A percentile compares a stretch with the other conserved stretches of the same genome.
These are phyloP conservation scores for Eimeria necatrix DNA, from an alignment of 169 alveolate species.

Conservation along the genomic window DNA sequence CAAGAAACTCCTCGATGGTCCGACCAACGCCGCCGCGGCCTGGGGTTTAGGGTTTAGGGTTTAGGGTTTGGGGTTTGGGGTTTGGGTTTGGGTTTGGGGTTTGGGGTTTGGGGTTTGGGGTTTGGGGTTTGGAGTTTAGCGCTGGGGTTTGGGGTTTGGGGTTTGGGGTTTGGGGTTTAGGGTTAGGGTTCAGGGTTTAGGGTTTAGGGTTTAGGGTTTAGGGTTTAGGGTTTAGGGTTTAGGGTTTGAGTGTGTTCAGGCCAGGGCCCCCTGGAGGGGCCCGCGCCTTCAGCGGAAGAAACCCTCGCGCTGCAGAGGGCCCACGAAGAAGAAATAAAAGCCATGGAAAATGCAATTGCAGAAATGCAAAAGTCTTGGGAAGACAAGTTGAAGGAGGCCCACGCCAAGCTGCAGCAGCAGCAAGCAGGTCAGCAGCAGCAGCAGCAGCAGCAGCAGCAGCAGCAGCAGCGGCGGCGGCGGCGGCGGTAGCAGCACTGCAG, in stretches of 20 bases:
- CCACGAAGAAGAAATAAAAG: conserved; percentile 81
- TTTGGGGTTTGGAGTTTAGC: no score
- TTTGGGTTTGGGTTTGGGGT: not conserved
- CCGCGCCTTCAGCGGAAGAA: conserved; percentile 11
- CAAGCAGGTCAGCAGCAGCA: not conserved
- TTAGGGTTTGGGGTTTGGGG: not conserved
- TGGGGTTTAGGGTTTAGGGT: not conserved
- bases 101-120: not conserved
- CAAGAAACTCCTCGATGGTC: conserved; percentile 83
- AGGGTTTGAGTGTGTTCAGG: not conserved
- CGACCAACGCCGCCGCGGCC: not conserved
- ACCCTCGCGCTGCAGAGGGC: conserved; percentile 68
- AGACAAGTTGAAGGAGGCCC: conserved; percentile 60
- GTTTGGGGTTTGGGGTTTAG: not conserved
- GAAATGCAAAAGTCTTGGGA: conserved; percentile 72
- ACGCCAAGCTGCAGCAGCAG: not conserved
- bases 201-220: not conserved
- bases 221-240: not conserved
- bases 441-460: not conserved
- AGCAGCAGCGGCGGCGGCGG: no score
- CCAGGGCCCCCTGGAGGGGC: not conserved
- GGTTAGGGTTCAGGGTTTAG: not conserved
- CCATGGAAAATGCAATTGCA: conserved; percentile 79
- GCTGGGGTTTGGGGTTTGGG: not conserved
- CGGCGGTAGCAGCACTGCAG: not conserved